Percentiles rank a stretch among this genome's conserved stretches.
Conservation (phyloP, 805 yeast species). For the Cyberlindnera xishuangbannaensis region DNA sequence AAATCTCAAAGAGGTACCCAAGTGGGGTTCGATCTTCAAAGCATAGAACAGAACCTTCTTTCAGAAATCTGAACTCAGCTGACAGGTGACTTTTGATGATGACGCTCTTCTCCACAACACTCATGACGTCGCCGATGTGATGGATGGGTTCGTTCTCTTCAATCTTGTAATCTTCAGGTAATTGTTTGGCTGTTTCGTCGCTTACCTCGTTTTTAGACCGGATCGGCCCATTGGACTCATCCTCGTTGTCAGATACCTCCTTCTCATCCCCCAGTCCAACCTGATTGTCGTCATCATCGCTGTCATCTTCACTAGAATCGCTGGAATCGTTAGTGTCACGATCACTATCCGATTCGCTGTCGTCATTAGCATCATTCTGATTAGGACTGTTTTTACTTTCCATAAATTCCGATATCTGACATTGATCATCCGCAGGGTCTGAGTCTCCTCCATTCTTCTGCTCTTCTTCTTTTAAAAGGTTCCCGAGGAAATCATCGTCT, state of each 20-base stretch:
- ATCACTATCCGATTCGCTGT: constrained; percentile 1
- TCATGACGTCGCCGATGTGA: constrained; percentile 61
- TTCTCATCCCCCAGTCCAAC: constrained; percentile 1
- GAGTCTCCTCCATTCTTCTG: constrained; percentile 2
- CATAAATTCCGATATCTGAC: no score
- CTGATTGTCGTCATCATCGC: constrained; percentile 6
- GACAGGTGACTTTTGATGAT: constrained; percentile 68
- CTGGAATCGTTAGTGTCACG: constrained; percentile 5
- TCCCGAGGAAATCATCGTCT: constrained; percentile 10
- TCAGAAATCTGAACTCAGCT: constrained; percentile 79
- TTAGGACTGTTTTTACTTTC: no score
- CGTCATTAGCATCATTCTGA: background rate
- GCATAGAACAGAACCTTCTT: constrained; percentile 77
- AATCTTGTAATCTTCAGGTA: constrained; percentile 64
- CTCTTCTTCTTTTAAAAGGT: constrained; percentile 3
- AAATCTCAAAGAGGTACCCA: constrained; percentile 81
- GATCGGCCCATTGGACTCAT: constrained; percentile 45
- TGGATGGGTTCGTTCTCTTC: constrained; percentile 61
- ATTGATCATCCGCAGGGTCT: no score
- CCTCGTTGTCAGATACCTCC: constrained; percentile 13
- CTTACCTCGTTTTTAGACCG: constrained; percentile 68
- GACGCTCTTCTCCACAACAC: constrained; percentile 65
- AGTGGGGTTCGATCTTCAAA: constrained; percentile 62
- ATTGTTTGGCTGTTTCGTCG: constrained; percentile 59
- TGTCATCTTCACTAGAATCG: constrained; percentile 13